Evolutionary conservation across 2,329 filamentous ascomycete species (phyloP).

Genomic region (Lachnellula willkommii): DNA sequence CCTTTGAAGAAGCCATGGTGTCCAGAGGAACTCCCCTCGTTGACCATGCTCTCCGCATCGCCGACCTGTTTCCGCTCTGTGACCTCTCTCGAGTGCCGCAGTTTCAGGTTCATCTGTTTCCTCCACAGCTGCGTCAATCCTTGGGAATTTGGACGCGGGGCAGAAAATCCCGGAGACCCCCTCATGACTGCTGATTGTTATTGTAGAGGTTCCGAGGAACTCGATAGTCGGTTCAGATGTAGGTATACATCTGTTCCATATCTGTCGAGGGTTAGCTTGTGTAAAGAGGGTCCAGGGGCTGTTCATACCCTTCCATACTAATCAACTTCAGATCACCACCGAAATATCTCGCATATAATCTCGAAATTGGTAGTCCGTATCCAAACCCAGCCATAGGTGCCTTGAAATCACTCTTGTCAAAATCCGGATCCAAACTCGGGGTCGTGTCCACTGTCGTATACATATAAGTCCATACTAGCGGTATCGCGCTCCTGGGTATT

Average conservation of each 20-base stretch:
- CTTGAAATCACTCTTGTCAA: conserved; percentile 99
- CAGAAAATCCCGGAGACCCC: conserved; percentile 40
- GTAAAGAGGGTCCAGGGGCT: not conserved
- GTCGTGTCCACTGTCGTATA: conserved; percentile 98
- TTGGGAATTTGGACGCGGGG: conserved; percentile 42
- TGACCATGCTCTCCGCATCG: conserved; percentile 74
- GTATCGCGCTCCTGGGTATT: conserved; percentile 87
- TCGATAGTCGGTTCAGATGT: conserved; percentile 91
- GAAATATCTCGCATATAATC: conserved; percentile 94
- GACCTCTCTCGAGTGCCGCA: conserved; percentile 63
- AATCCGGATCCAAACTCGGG: conserved; percentile 90
- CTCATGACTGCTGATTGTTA: conserved; percentile 80
- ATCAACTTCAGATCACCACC: conserved; percentile 96
- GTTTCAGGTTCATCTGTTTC: conserved; percentile 57
- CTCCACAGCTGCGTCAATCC: conserved; percentile 57
- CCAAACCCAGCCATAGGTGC: conserved; percentile 98
- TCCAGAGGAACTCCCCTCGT: conserved; percentile 36
- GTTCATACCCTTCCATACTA: conserved; percentile 92
- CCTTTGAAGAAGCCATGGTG: conserved; percentile 31
- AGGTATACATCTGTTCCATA: conserved; percentile 99
- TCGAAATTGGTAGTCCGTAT: conserved; percentile 91
- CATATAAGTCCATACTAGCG: conserved; percentile 99
- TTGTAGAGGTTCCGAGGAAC: conserved; percentile 93
- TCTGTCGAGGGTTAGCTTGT: conserved; percentile 42
- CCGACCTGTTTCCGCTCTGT: conserved; percentile 86